These are phyloP conservation scores for Solanum sitiens DNA, from an alignment of 257 asterid species.

Conservation along the genomic window DNA sequence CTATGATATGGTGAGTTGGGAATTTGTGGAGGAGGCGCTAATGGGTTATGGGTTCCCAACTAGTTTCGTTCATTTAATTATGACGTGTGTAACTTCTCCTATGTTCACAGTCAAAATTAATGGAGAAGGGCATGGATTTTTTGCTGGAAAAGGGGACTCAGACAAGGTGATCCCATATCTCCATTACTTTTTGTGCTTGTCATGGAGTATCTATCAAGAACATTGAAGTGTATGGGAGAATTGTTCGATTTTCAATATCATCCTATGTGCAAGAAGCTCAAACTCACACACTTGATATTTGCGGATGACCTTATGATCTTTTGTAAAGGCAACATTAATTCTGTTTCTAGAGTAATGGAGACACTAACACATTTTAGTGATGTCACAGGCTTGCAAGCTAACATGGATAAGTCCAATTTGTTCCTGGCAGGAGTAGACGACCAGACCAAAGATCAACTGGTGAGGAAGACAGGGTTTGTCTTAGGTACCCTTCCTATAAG, in stretches of 20 bases:
- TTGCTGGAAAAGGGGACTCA: background rate
- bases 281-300: background rate
- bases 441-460: no score
- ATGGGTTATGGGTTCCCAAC: background rate
- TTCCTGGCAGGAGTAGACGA: no score
- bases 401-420: no score
- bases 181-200: background rate
- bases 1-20: background rate
- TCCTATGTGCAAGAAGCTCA: background rate
- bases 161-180: background rate
- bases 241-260: background rate
- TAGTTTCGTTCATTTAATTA: background rate
- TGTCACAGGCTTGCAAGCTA: no score
- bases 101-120: background rate
- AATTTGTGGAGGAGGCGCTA: background rate
- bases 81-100: background rate
- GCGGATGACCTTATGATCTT: background rate
- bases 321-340: no score
- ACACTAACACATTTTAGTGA: no score
- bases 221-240: background rate
- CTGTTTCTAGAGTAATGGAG: no score
- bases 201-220: background rate
- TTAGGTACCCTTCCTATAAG: no score
- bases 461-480: no score
- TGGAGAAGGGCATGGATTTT: background rate